Evolutionary conservation across 805 yeast species (phyloP).

Genomic region (Yarrowia divulgata): DNA sequence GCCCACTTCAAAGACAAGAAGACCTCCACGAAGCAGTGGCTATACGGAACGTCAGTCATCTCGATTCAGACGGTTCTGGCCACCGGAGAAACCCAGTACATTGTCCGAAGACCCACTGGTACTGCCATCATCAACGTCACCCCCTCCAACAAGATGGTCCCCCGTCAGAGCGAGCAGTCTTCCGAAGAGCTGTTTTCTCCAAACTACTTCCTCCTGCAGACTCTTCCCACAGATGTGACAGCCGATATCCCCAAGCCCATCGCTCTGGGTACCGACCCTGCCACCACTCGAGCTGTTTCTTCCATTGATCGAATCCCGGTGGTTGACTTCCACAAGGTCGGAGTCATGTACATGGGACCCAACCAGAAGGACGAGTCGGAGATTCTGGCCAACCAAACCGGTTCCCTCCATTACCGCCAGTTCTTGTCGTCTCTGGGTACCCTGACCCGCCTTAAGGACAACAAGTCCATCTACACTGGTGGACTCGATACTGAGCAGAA

Average conservation of each 20-base stretch:
- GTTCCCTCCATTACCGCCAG: conserved; percentile 66
- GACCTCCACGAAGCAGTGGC: conserved; percentile 58
- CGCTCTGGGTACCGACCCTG: conserved; percentile 59
- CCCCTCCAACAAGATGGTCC: conserved; percentile 41
- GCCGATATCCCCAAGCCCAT: conserved; percentile 54
- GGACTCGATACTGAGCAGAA: conserved; percentile 78
- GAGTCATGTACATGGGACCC: conserved; percentile 75
- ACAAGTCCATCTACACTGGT: conserved; percentile 67
- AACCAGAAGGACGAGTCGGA: conserved; percentile 69
- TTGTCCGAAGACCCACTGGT: conserved; percentile 73
- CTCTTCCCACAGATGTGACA: conserved; percentile 54
- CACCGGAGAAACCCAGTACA: conserved; percentile 60
- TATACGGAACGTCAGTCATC: conserved; percentile 63
- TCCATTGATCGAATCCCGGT: conserved; percentile 78
- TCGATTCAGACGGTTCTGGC: conserved; percentile 61
- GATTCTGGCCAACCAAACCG: conserved; percentile 67
- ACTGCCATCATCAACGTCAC: conserved; percentile 57
- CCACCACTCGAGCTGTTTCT: conserved; percentile 60
- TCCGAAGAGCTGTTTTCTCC: conserved; percentile 51
- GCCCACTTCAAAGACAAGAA: conserved; percentile 42
- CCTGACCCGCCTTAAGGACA: conserved; percentile 63
- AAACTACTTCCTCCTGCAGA: conserved; percentile 60
- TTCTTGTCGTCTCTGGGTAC: conserved; percentile 68
- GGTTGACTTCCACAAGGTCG: conserved; percentile 79
- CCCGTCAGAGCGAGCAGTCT: conserved; percentile 7